Base-by-base conservation (phyloP, 1,139 yeast species). In the Suhomyces guaymorum region DNA sequence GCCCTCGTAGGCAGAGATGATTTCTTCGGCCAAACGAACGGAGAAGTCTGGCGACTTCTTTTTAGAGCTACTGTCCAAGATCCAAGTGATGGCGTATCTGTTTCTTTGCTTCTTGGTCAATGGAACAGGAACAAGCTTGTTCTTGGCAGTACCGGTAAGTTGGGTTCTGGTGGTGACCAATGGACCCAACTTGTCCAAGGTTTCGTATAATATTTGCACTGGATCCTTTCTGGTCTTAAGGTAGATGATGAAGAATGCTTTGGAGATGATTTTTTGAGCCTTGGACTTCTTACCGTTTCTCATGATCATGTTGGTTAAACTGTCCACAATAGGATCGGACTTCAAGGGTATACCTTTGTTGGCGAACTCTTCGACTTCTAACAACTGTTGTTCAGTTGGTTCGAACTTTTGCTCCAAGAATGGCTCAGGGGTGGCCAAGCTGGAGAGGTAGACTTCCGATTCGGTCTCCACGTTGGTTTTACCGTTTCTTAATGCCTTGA, bases 11-110 rank as follows among this genome's bases (percentile, higher is more conserved):
- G 94, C 94, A 36, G 84, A 70, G 28, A 88, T 60, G 42, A 92
- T 76, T 61, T 92, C 97, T 63, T 92, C 97, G 21, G 92, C 92
- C 41, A 92, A 72, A 54, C 97, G 77, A 20, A 92, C 97, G 1
- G 95, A 72, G 52, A 84, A 84, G 52, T 86, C 94, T 41, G 80
- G 78, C 14, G 92, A 80, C 35, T 80, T 82, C 59, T 95, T 82
- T 57, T 82, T 82, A 38, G 78, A 73, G 18, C 95, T 78, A 14
- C 95, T 89, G 41, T 88, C 96, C 39, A 89, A 64, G 32, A 92
- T 83, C 97, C 97, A 92, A 43, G 70, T 63, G 70, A 94, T 85
- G 3, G 97, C 96, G 53, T 76, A 79, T 61, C 96, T 78, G 49
- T 80, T 69, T 60, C 97, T 77, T 62, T 89, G 96, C 61, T 88